Evolutionary conservation across 2,329 filamentous ascomycete species (phyloP).

Genomic region (Nigrospora osmanthi): DNA sequence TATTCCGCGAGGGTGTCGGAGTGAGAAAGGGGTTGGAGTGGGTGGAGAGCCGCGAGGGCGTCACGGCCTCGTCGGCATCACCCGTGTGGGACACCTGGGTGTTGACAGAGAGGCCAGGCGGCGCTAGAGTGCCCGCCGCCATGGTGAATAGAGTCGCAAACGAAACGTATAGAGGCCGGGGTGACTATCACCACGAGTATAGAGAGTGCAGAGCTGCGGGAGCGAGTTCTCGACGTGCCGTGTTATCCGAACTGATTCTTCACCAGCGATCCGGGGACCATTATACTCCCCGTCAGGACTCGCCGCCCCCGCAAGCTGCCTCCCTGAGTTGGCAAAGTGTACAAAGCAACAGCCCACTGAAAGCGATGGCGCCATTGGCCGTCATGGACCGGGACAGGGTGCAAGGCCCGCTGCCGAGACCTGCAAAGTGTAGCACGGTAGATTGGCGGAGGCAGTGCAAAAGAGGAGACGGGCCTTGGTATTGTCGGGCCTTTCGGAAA

Average conservation of each 20-base stretch:
- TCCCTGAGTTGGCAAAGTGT: too few relatives aligned
- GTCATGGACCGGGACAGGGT: background rate
- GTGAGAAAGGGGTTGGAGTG: constrained; percentile 23
- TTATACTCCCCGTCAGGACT: too few relatives aligned
- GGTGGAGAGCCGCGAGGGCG: constrained; percentile 18
- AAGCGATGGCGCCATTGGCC: background rate
- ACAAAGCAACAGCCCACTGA: background rate
- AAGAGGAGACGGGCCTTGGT: background rate
- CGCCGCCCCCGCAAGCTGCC: too few relatives aligned
- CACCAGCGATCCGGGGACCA: too few relatives aligned
- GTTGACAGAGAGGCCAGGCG: constrained; percentile 17
- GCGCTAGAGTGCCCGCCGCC: constrained; percentile 12
- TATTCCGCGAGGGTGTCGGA: constrained; percentile 13
- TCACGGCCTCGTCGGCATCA: constrained; percentile 17
- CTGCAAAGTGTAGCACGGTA: background rate
- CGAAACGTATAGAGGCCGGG: too few relatives aligned
- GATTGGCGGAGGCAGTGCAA: background rate
- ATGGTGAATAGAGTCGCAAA: background rate
- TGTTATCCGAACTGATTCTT: too few relatives aligned
- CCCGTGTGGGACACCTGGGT: constrained; percentile 16
- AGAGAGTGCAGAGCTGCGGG: background rate
- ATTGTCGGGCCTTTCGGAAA: too few relatives aligned
- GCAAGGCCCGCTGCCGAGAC: background rate
- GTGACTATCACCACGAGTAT: background rate
- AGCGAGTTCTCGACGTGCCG: background rate